phyloP scores from a whole-genome alignment of 2,329 filamentous ascomycete genomes.

The Lomentospora prolificans region DNA sequence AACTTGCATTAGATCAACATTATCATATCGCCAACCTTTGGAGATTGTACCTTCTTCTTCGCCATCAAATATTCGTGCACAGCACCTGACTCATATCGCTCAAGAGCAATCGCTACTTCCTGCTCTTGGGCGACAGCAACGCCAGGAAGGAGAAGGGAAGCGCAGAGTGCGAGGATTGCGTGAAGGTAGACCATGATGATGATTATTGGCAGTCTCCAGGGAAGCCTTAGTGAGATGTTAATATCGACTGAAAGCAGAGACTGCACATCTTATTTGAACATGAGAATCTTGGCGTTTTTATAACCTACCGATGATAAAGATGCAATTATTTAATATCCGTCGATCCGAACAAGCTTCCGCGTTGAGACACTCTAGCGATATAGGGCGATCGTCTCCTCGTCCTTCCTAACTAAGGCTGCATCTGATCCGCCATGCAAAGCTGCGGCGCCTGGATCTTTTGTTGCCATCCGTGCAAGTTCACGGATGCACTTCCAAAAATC shows the following conservation, averaged over 20 bases:
- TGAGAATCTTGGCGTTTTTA: background rate
- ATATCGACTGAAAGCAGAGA: background rate
- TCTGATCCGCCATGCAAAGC: background rate
- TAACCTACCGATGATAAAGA: background rate
- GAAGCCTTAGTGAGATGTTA: background rate
- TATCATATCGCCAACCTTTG: too few relatives aligned
- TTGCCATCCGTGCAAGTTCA: background rate
- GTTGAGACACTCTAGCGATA: background rate
- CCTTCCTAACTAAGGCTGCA: background rate
- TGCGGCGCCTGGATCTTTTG: background rate
- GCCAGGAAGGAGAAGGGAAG: background rate
- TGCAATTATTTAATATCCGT: background rate
- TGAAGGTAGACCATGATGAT: background rate
- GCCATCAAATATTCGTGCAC: background rate
- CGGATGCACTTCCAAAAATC: background rate
- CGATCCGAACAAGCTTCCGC: background rate
- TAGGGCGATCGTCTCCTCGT: background rate
- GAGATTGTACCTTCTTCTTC: slow-evolving; percentile 4
- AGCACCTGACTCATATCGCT: slow-evolving; percentile 1
- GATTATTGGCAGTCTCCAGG: background rate
- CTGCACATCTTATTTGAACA: background rate
- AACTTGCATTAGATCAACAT: background rate
- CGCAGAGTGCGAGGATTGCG: background rate
- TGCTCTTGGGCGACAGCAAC: background rate
- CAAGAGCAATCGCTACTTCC: background rate